phyloP scores from a whole-genome alignment of 139 green algal genomes.

The Tetradesmus obliquus region DNA sequence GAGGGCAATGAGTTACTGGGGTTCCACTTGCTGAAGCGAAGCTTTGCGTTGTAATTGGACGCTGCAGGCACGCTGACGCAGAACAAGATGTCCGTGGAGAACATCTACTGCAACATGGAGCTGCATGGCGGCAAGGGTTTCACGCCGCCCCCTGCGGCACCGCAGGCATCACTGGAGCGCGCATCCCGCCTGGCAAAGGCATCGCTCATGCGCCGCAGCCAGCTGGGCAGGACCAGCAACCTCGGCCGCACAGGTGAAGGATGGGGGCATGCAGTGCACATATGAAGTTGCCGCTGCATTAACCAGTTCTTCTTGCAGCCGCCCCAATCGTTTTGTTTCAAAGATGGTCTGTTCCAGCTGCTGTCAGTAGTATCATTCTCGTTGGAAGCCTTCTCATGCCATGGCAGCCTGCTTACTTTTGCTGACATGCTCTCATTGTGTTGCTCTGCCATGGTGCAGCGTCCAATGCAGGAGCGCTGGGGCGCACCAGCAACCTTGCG shows the following conservation, averaged over 20 bases:
- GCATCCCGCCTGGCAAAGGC: conserved; percentile 26
- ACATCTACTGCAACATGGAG: conserved; percentile 53
- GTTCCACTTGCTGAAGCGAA: background rate
- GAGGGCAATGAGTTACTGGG: too few relatives aligned
- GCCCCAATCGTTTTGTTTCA: too few relatives aligned
- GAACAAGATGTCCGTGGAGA: conserved; percentile 60
- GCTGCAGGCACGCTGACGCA: conserved; percentile 44
- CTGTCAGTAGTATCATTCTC: too few relatives aligned
- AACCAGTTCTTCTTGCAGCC: too few relatives aligned
- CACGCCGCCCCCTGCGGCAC: conserved; percentile 30
- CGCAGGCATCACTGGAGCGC: conserved; percentile 29
- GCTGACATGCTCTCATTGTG: background rate
- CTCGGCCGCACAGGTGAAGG: background rate
- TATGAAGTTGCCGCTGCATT: background rate
- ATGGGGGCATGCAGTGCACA: background rate
- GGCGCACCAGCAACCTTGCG: background rate
- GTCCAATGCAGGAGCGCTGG: background rate
- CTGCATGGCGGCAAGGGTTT: conserved; percentile 32
- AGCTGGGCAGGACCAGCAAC: conserved; percentile 19
- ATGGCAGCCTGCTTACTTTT: background rate
- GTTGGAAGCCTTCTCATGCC: too few relatives aligned
- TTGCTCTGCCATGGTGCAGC: conserved; percentile 7
- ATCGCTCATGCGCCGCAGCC: conserved; percentile 16
- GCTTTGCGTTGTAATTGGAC: background rate
- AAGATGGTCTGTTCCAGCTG: too few relatives aligned